These are phyloP conservation scores for Beauveria rudraprayagi DNA, from an alignment of 2,329 filamentous ascomycete genomes.

Conservation along the genomic window DNA sequence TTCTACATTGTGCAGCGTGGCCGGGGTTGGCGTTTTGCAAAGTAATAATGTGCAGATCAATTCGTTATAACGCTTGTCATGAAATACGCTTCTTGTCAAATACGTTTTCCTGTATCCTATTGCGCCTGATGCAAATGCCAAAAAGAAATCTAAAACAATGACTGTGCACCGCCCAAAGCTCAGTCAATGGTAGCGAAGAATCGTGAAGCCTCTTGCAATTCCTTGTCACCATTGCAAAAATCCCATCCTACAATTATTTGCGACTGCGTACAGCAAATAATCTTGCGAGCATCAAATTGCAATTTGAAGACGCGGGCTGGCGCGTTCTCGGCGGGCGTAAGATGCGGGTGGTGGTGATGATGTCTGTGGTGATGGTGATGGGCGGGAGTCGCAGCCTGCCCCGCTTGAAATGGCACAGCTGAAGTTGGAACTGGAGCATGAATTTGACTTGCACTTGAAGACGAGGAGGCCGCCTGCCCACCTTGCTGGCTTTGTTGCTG, in stretches of 20 bases:
- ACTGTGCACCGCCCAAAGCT: background rate
- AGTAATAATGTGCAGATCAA: background rate
- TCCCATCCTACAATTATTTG: constrained; percentile 94
- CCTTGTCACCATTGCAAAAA: constrained; percentile 79
- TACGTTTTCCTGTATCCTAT: background rate
- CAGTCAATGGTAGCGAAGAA: constrained; percentile 62
- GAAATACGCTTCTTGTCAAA: background rate
- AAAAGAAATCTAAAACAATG: background rate
- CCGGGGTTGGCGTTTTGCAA: background rate
- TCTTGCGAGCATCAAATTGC: constrained; percentile 87
- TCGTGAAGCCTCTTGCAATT: constrained; percentile 66
- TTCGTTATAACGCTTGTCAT: background rate
- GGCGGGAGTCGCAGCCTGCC: constrained; percentile 12
- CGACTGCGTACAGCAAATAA: constrained; percentile 91
- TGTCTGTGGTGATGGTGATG: constrained; percentile 11
- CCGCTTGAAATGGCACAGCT: constrained; percentile 5
- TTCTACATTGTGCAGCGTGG: background rate
- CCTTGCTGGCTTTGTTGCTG: constrained; percentile 8
- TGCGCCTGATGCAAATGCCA: background rate
- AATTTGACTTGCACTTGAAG: background rate
- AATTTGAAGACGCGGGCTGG: constrained; percentile 79
- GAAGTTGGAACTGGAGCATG: constrained; percentile 6
- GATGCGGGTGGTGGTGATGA: constrained; percentile 35
- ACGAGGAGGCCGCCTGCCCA: background rate
- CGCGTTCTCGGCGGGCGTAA: constrained; percentile 37